phyloP scores from a whole-genome alignment of 1,139 yeast species.

The Blastobotrys buckinghamii region DNA sequence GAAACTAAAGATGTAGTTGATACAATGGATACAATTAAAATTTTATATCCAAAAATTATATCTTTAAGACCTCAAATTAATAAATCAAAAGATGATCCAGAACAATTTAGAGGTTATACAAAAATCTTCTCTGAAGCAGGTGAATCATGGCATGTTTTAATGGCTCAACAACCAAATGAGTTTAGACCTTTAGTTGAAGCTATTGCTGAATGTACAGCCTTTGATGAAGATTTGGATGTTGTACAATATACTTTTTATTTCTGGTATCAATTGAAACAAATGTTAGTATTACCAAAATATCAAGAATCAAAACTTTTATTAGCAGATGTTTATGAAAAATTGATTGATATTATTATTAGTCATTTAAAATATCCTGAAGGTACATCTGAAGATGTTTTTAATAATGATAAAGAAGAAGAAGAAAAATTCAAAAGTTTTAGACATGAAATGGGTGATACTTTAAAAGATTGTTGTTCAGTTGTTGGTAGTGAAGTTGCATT shows the following conservation, averaged over 20 bases:
- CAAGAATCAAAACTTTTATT: constrained; percentile 53
- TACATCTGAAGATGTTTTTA: constrained; percentile 41
- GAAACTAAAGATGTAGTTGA: constrained; percentile 71
- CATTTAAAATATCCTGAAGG: constrained; percentile 72
- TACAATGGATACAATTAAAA: constrained; percentile 50
- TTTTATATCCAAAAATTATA: constrained; percentile 63
- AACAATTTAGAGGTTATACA: constrained; percentile 64
- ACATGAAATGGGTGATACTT: constrained; percentile 94
- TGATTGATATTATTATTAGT: constrained; percentile 60
- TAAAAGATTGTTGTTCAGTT: constrained; percentile 90
- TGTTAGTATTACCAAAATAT: constrained; percentile 57
- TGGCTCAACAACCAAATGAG: constrained; percentile 65
- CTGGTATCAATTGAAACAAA: constrained; percentile 80
- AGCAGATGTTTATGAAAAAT: constrained; percentile 53
- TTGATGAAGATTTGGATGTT: constrained; percentile 77
- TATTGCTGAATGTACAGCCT: constrained; percentile 54
- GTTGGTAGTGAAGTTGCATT: constrained; percentile 73
- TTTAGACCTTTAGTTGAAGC: constrained; percentile 76
- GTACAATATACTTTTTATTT: constrained; percentile 88
- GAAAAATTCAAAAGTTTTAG: constrained; percentile 92
- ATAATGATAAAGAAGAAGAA: constrained; percentile 70
- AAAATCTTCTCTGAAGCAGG: constrained; percentile 88
- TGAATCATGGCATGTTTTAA: constrained; percentile 88
- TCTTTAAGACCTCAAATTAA: constrained; percentile 49
- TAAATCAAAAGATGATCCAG: constrained; percentile 54